Conservation (phyloP, 1,284 basidiomycete species). For the Stygiomarasmius scandens region DNA sequence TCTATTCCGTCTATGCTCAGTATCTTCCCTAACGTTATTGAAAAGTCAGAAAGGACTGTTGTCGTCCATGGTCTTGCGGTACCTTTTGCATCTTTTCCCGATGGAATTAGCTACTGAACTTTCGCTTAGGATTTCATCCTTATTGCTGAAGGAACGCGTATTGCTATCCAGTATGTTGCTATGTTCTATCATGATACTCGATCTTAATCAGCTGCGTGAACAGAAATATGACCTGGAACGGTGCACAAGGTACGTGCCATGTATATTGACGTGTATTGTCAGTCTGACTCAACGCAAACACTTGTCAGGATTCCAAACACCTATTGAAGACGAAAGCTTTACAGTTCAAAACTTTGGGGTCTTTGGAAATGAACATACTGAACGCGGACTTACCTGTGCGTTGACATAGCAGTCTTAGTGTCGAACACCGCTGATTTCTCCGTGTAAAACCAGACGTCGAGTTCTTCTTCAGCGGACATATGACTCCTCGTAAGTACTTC, state of each 20-base stretch:
- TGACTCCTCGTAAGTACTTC: conserved; percentile 55
- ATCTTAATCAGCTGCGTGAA: conserved; percentile 41
- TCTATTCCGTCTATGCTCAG: conserved; percentile 57
- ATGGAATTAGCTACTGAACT: background rate
- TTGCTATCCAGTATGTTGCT: conserved; percentile 54
- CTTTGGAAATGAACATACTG: conserved; percentile 58
- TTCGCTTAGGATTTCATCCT: conserved; percentile 51
- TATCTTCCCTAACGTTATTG: conserved; percentile 69
- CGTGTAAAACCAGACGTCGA: conserved; percentile 44
- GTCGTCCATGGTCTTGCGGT: conserved; percentile 72
- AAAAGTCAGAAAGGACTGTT: conserved; percentile 66
- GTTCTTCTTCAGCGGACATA: conserved; percentile 59
- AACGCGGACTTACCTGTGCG: conserved; percentile 62
- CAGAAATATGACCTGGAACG: conserved; percentile 54
- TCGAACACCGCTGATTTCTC: background rate
- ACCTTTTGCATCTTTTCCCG: conserved; percentile 21
- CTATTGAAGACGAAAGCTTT: conserved; percentile 61
- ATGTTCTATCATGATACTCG: too few relatives aligned
- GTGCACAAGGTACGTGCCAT: too few relatives aligned
- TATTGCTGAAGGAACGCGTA: conserved; percentile 59
- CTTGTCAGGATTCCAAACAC: conserved; percentile 70
- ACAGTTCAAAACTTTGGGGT: conserved; percentile 64
- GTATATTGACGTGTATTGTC: too few relatives aligned
- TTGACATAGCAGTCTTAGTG: conserved; percentile 1
- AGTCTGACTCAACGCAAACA: too few relatives aligned